These are phyloP conservation scores for Mycena amicta DNA, from an alignment of 768 basidiomycete genomes.

Conservation along the genomic window DNA sequence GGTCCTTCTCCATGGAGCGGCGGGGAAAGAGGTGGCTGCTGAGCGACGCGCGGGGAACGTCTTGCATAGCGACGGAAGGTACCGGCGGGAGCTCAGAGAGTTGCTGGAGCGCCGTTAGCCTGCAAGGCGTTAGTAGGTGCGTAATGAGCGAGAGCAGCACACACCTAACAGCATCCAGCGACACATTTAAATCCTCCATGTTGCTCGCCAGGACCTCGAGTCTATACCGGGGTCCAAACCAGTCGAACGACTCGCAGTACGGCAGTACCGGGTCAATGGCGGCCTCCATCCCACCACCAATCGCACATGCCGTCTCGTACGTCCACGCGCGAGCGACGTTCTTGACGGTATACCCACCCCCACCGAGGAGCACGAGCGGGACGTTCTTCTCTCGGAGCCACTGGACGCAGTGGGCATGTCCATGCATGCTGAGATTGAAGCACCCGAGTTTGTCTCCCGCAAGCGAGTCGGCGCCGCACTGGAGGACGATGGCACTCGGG, in stretches of 20 bases:
- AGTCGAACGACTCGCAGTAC: conserved; percentile 92
- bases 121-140: too few relatives aligned
- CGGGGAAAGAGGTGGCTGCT: conserved; percentile 55
- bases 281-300: conserved; percentile 81
- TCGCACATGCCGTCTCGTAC: conserved; percentile 93
- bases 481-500: conserved; percentile 86
- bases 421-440: conserved; percentile 95
- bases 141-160: too few relatives aligned
- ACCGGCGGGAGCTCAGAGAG: conserved; percentile 55
- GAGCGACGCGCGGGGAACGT: conserved; percentile 74
- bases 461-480: conserved; percentile 95
- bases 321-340: conserved; percentile 96
- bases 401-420: conserved; percentile 89
- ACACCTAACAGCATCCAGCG: conserved; percentile 78
- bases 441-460: conserved; percentile 95
- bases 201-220: conserved; percentile 91
- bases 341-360: conserved; percentile 96
- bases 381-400: conserved; percentile 82
- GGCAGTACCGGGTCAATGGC: conserved; percentile 77
- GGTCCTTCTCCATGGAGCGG: conserved; percentile 43
- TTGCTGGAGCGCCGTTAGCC: conserved; percentile 43
- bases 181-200: conserved; percentile 92
- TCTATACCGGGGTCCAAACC: conserved; percentile 94
- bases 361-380: conserved; percentile 89
- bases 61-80: conserved; percentile 86